Evolutionary conservation across 345 rosid species (phyloP).

Genomic region (Toxicodendron radicans): DNA sequence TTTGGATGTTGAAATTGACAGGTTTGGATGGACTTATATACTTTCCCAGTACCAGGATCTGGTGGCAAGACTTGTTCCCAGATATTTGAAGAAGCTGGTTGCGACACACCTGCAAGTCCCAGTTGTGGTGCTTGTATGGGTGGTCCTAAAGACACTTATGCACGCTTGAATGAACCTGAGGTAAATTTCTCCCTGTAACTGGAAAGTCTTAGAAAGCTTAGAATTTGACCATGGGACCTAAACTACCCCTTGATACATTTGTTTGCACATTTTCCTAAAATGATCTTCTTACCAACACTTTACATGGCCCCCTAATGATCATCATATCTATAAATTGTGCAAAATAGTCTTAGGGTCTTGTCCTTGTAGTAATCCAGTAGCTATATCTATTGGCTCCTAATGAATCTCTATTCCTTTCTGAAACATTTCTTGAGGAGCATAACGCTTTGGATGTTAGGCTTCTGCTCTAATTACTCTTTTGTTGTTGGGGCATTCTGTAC

Average conservation of each 20-base stretch:
- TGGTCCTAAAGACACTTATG: constrained; percentile 93
- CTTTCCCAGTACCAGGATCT: constrained; percentile 89
- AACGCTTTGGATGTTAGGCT: no score
- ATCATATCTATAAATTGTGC: neutral
- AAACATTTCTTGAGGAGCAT: no score
- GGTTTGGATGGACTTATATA: constrained; percentile 93
- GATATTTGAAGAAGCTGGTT: constrained; percentile 98
- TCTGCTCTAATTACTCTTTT: no score
- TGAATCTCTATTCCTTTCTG: no score
- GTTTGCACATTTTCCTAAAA: neutral
- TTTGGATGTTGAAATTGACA: constrained; percentile 22
- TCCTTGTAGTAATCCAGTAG: no score
- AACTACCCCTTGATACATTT: neutral
- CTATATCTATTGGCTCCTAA: no score
- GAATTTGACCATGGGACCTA: neutral
- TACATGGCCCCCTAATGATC: neutral
- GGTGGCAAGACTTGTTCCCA: constrained; percentile 96
- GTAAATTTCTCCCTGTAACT: constrained; percentile 34
- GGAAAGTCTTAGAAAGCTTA: neutral
- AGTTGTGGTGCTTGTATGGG: constrained; percentile 99
- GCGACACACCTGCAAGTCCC: constrained; percentile 95
- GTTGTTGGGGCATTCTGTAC: no score
- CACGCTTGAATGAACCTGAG: constrained; percentile 86
- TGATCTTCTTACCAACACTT: neutral
- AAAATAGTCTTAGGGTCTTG: neutral